These are phyloP conservation scores for Chloromonas sp. DNA, from an alignment of 163 green algal species.

Conservation along the genomic window DNA sequence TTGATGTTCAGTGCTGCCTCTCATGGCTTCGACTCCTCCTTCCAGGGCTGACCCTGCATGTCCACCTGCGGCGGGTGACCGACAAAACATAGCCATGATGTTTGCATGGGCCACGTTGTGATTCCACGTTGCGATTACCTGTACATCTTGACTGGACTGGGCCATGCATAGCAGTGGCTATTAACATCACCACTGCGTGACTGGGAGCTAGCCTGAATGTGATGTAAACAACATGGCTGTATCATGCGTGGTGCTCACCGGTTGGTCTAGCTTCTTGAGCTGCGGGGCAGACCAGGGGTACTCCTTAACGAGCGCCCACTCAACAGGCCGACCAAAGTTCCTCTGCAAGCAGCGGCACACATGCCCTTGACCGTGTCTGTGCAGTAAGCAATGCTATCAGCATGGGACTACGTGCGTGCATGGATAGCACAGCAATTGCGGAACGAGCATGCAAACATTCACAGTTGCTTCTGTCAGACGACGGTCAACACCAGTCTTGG, in stretches of 20 bases:
- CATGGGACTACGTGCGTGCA: too few relatives aligned
- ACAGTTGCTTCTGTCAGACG: not conserved
- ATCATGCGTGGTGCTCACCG: slow-evolving; percentile 8
- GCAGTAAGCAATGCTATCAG: too few relatives aligned
- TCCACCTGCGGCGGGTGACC: not conserved
- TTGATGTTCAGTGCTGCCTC: too few relatives aligned
- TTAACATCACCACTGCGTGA: too few relatives aligned
- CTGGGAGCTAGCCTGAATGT: too few relatives aligned
- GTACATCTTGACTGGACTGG: not conserved
- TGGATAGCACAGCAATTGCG: not conserved
- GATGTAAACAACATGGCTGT: too few relatives aligned
- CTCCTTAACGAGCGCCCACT: slow-evolving; percentile 87
- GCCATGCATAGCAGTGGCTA: not conserved
- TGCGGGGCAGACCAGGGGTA: slow-evolving; percentile 74
- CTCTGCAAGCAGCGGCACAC: slow-evolving; percentile 47
- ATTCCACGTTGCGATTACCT: not conserved
- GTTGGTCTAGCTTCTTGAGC: slow-evolving; percentile 70
- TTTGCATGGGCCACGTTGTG: not conserved
- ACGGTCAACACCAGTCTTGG: not conserved
- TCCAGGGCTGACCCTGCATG: not conserved
- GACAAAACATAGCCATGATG: not conserved
- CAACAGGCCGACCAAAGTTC: slow-evolving; percentile 87
- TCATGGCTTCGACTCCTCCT: not conserved
- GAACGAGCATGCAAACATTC: not conserved
- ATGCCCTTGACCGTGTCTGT: too few relatives aligned